A percentile compares a stretch with the other conserved stretches of the same genome.
Evolutionary conservation across 129 eudicot species (phyloP).

Genomic region (Pittosporum tobira): DNA sequence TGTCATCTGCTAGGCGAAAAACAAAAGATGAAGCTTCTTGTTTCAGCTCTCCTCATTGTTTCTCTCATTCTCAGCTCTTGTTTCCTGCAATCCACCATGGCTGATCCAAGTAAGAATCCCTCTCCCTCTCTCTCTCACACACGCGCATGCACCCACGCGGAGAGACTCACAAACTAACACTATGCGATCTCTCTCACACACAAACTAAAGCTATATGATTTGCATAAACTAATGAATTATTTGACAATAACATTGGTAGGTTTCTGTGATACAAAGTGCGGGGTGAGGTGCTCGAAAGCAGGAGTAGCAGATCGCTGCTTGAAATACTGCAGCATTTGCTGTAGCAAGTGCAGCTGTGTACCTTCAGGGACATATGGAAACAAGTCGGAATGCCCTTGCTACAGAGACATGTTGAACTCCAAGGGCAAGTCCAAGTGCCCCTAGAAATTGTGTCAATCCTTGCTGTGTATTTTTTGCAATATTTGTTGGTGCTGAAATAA

Average conservation of each 20-base stretch:
- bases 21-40: slow-evolving; percentile 13
- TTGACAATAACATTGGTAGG: background rate
- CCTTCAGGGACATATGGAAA: slow-evolving; percentile 61
- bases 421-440: slow-evolving; percentile 76
- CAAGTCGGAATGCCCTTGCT: slow-evolving; percentile 64
- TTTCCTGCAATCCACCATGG: background rate
- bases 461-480: background rate
- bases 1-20: background rate
- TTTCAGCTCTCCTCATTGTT: slow-evolving; percentile 8
- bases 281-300: background rate
- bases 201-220: background rate
- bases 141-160: too few species aligned
- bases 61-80: slow-evolving; percentile 7
- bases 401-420: slow-evolving; percentile 47
- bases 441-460: slow-evolving; percentile 5
- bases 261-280: background rate
- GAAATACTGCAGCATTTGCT: slow-evolving; percentile 3
- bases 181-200: too few species aligned
- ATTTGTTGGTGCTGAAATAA: too few species aligned
- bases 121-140: too few species aligned
- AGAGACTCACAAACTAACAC: too few species aligned
- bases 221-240: background rate
- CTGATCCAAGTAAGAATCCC: background rate
- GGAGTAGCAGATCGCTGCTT: background rate
- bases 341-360: slow-evolving; percentile 30